These are phyloP conservation scores for Phytophthora macrochlamydospora DNA, from an alignment of 352 stramenopile genomes.

Conservation along the genomic window DNA sequence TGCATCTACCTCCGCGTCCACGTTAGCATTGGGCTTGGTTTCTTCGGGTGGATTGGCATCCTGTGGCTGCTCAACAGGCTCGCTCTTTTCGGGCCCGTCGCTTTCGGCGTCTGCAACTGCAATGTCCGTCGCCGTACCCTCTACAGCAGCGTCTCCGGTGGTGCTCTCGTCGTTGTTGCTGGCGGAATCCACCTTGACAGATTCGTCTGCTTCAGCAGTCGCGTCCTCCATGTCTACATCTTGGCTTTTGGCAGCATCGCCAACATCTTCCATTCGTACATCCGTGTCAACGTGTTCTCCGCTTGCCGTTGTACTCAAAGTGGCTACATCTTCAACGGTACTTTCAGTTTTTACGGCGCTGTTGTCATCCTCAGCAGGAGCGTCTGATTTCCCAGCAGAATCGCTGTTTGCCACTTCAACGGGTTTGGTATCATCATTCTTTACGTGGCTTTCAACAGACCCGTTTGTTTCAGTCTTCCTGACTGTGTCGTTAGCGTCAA, in stretches of 20 bases:
- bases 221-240: conserved; percentile 20
- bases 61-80: conserved; percentile 7
- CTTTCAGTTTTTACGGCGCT: neutral
- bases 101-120: conserved; percentile 1
- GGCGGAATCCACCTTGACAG: conserved; percentile 1
- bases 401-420: neutral
- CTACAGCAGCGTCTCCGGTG: conserved; percentile 2
- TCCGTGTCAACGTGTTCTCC: neutral
- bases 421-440: no score
- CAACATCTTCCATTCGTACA: conserved; percentile 9
- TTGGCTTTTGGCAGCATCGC: conserved; percentile 9
- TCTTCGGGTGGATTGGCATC: conserved; percentile 4
- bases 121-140: conserved; percentile 4
- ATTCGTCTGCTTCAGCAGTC: neutral
- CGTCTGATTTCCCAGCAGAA: neutral
- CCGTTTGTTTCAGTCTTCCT: neutral
- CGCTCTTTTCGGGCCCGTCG: neutral
- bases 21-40: conserved; percentile 5
- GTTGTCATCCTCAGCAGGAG: conserved; percentile 3
- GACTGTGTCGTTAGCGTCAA: neutral
- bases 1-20: conserved; percentile 15
- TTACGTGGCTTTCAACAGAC: no score
- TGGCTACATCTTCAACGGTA: neutral
- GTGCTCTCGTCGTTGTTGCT: neutral
- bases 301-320: neutral